Conservation (phyloP, 1,284 basidiomycete species). For the Cutaneotrichosporon spelunceum region DNA sequence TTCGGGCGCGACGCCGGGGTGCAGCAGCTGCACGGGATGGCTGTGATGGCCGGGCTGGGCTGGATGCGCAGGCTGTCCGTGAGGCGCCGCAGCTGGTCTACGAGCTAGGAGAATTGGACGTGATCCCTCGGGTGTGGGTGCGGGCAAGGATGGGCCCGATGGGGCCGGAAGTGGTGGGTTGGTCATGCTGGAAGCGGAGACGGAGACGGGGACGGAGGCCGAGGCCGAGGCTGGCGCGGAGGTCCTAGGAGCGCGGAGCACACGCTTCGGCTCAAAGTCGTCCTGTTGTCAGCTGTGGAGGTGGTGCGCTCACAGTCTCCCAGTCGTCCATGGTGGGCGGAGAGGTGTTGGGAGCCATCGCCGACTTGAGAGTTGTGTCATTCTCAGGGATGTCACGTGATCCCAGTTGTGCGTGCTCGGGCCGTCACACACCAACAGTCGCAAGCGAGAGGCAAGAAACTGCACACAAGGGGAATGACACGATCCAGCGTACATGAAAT, state of each 20-base stretch:
- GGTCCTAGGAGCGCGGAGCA: neutral
- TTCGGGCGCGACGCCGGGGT: too few species aligned
- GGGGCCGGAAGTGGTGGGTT: neutral
- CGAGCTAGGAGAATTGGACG: neutral
- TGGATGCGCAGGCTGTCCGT: neutral
- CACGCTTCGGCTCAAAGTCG: neutral
- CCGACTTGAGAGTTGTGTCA: neutral
- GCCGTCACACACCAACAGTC: neutral
- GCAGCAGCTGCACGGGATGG: too few species aligned
- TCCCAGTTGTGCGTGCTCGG: neutral
- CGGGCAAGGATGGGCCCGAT: neutral
- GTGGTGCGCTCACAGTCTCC: constrained; percentile 14
- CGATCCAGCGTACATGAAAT: too few species aligned
- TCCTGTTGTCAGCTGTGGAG: neutral
- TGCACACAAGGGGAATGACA: too few species aligned
- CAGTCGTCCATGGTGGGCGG: constrained; percentile 15
- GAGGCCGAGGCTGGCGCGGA: too few species aligned
- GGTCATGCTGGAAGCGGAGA: neutral
- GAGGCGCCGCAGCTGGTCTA: neutral
- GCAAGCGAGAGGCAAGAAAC: too few species aligned
- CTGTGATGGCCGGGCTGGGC: neutral
- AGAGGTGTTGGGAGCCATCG: neutral
- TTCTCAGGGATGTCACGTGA: neutral
- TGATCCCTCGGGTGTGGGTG: neutral
- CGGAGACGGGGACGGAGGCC: too few species aligned